Evolutionary conservation across 257 asterid genomes (phyloP).

Genomic region (Craterostigma plantagineum): DNA sequence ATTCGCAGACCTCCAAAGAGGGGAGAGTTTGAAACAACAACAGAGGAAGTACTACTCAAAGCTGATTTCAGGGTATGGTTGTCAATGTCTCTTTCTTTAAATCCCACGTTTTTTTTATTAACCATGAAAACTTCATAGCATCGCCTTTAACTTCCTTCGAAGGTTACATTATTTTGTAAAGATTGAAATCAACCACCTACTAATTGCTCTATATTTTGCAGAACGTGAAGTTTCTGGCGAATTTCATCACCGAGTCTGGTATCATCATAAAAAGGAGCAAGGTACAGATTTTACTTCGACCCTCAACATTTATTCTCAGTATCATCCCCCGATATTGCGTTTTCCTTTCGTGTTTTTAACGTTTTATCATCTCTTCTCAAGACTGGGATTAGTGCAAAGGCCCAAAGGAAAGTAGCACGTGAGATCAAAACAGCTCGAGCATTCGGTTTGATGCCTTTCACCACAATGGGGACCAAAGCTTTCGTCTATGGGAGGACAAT

Average conservation of each 20-base stretch:
- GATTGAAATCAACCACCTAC: slow-evolving; percentile 2
- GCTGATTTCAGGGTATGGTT: slow-evolving; percentile 99
- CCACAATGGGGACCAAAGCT: slow-evolving; percentile 82
- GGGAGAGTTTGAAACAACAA: slow-evolving; percentile 53
- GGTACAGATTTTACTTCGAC: slow-evolving; percentile 24
- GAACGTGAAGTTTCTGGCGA: slow-evolving; percentile 87
- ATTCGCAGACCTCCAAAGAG: slow-evolving; percentile 39
- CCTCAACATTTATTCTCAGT: neutral
- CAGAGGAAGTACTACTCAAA: slow-evolving; percentile 57
- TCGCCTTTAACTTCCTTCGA: no score
- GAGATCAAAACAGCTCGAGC: slow-evolving; percentile 96
- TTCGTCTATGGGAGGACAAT: slow-evolving; percentile 44
- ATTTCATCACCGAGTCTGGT: slow-evolving; percentile 81
- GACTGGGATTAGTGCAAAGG: slow-evolving; percentile 44
- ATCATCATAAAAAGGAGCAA: slow-evolving; percentile 69
- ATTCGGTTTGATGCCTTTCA: slow-evolving; percentile 91
- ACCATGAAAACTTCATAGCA: no score
- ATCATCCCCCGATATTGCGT: no score
- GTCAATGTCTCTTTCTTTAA: neutral
- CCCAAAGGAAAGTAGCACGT: slow-evolving; percentile 45
- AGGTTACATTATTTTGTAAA: neutral
- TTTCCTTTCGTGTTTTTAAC: slow-evolving; percentile 5
- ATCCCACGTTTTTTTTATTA: neutral
- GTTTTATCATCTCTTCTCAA: slow-evolving; percentile 7
- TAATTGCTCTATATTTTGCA: slow-evolving; percentile 13